Conservation (phyloP, 306 rosid genomes). For the Mucuna pruriens region DNA sequence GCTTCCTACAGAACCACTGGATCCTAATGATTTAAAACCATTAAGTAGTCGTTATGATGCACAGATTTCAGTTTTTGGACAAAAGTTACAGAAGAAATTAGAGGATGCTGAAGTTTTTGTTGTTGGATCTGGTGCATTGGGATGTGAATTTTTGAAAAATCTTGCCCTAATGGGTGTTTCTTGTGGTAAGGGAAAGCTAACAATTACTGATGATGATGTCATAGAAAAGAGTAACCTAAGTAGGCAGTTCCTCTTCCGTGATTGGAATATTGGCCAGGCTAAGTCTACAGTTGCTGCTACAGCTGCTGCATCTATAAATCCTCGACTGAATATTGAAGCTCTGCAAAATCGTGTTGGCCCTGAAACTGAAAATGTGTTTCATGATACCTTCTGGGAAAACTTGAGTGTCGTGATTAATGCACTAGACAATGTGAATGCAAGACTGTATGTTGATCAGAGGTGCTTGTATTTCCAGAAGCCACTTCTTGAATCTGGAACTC, state of each 20-base stretch:
- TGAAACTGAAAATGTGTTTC: constrained; percentile 87
- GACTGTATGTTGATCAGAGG: constrained; percentile 93
- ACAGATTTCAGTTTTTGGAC: constrained; percentile 97
- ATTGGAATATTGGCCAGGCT: constrained; percentile 99
- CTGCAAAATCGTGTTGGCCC: constrained; percentile 89
- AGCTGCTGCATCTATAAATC: constrained; percentile 80
- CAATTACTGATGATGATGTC: constrained; percentile 95
- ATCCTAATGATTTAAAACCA: constrained; percentile 77
- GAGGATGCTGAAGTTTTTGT: constrained; percentile 83
- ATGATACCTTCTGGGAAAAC: constrained; percentile 87
- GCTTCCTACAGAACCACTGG: constrained; percentile 84
- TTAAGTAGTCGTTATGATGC: constrained; percentile 91
- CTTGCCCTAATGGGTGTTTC: constrained; percentile 98
- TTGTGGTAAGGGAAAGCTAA: constrained; percentile 83
- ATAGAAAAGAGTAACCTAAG: constrained; percentile 98
- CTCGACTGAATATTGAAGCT: constrained; percentile 69
- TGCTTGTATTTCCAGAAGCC: constrained; percentile 98
- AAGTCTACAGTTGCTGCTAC: constrained; percentile 94
- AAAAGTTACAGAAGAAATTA: constrained; percentile 83
- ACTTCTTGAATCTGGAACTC: constrained; percentile 98
- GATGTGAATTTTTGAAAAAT: constrained; percentile 92
- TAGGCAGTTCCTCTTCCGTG: constrained; percentile 98
- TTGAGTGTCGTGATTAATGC: constrained; percentile 85
- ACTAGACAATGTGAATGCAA: constrained; percentile 92
- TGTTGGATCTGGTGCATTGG: constrained; percentile 98